Percentiles rank a stretch among this genome's conserved stretches.
Conservation (phyloP, 2,329 filamentous ascomycete genomes). For the Xylariales sp. region DNA sequence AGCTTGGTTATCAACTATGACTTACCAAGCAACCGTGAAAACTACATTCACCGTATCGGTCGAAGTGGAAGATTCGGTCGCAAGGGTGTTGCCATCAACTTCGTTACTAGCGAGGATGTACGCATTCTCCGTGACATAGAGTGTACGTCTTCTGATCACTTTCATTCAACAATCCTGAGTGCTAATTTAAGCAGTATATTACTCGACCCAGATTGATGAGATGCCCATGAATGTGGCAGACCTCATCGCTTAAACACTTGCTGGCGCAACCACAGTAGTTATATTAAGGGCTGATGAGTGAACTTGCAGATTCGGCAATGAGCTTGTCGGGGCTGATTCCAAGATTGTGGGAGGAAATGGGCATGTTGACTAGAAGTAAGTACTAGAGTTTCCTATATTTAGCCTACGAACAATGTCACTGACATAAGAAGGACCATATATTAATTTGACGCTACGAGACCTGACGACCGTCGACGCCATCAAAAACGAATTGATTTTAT, state of each 20-base stretch:
- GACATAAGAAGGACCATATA: constrained; percentile 35
- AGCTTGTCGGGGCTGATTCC: constrained; percentile 7
- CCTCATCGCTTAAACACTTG: constrained; percentile 60
- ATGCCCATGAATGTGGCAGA: constrained; percentile 96
- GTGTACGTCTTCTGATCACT: constrained; percentile 64
- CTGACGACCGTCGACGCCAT: constrained; percentile 8
- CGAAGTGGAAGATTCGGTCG: constrained; percentile 94
- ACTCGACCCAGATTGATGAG: constrained; percentile 96
- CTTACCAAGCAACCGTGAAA: constrained; percentile 96
- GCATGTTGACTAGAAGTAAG: constrained; percentile 48
- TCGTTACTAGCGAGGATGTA: constrained; percentile 97
- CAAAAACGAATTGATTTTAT: neutral
- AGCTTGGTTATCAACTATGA: constrained; percentile 99
- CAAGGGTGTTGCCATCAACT: constrained; percentile 99
- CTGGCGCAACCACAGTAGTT: neutral
- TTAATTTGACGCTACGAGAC: constrained; percentile 26
- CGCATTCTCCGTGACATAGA: constrained; percentile 98
- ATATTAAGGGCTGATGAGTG: constrained; percentile 24
- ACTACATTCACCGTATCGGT: constrained; percentile 99
- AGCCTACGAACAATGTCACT: constrained; percentile 1
- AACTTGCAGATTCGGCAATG: constrained; percentile 13
- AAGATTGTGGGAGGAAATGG: constrained; percentile 49
- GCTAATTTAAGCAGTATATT: constrained; percentile 73
- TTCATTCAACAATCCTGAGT: constrained; percentile 7
- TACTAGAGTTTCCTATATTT: neutral